Base-by-base conservation (phyloP, 768 basidiomycete species). In the Panellus pusillus region DNA sequence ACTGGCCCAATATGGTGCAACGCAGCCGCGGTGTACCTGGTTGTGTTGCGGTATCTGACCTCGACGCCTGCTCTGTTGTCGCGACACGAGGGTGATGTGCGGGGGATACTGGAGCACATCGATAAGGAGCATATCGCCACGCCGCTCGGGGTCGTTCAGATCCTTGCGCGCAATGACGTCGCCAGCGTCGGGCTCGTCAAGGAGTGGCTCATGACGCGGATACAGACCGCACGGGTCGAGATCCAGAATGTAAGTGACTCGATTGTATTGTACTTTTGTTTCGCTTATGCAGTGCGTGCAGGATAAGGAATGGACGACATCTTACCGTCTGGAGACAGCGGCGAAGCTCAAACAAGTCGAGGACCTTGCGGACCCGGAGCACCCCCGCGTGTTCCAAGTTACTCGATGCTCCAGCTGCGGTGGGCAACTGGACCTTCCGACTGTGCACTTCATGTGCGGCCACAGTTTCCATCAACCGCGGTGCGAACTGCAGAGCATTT, bases 371-470 rank as follows among this genome's bases (percentile, higher is more conserved):
- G 88, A 96, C 69, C 76, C 84, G 7, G 81, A 84, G 18, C 80
- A 85, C 47, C 90, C 97, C 0, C 81, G 83, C 17, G 89, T 98
- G 18, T 97, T 98, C 77, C 94, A 98, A 65, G 91, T 96, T 55
- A 95, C 94, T 8, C 79, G 93, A 38, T 98, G 97, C 69, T 87
- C 95, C 18, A 80, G 86, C 4, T 98, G 97, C 68, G 80, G 86
- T 14, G 91, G 87, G 1, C 91, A 90, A 62, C 82, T 98, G 55
- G 95, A 98, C 67, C 81, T 98, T 9, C 96, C 97, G 0, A 89
- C 84, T 59, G 79, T 98, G 6, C 95, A 98, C 69, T 98, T 98
- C 66, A 97, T 98, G 96, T 99, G 96, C 70, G 86, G 88, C 63
- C 97, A 98, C 67, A 93, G 91, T 56, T 98, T 92, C 73, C 97